Percentiles rank a stretch among this genome's conserved stretches.
Evolutionary conservation across 331 rosid genomes (phyloP).

Genomic region (Arachis monticola): DNA sequence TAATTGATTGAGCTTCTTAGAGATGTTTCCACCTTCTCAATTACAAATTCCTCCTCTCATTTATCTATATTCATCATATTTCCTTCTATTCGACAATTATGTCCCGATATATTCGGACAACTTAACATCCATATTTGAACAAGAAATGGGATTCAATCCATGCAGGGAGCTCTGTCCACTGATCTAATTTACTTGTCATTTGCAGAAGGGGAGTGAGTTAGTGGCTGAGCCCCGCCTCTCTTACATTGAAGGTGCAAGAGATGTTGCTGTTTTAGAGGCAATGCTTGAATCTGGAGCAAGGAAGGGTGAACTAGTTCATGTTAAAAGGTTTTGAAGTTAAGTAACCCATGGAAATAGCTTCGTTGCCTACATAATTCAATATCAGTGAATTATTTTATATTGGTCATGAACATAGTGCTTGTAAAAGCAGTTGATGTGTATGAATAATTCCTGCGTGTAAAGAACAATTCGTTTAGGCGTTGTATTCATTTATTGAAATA

Average conservation of each 20-base stretch:
- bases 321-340: conserved; percentile 66
- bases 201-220: conserved; percentile 57
- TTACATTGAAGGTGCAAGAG: conserved; percentile 87
- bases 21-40: conserved; percentile 24
- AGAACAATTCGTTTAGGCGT: conserved; percentile 13
- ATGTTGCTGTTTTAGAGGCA: conserved; percentile 90
- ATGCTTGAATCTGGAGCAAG: conserved; percentile 89
- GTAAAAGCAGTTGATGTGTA: conserved; percentile 3
- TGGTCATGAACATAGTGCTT: conserved; percentile 11
- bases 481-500: conserved; percentile 27
- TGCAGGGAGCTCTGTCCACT: conserved; percentile 18
- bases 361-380: conserved; percentile 7
- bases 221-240: conserved; percentile 79
- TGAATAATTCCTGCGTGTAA: conserved; percentile 28
- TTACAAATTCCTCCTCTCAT: conserved; percentile 2
- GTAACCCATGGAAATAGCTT: conserved; percentile 20
- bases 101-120: conserved; percentile 31
- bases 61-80: conserved; percentile 5
- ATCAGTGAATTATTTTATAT: conserved; percentile 18
- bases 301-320: conserved; percentile 72
- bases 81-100: conserved; percentile 28
- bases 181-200: conserved; percentile 34
- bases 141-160: background rate
- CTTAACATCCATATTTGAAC: conserved; percentile 5
- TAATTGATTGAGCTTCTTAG: conserved; percentile 32